These are phyloP conservation scores for Boletus speciosus DNA, from an alignment of 768 basidiomycete species.

Conservation along the genomic window DNA sequence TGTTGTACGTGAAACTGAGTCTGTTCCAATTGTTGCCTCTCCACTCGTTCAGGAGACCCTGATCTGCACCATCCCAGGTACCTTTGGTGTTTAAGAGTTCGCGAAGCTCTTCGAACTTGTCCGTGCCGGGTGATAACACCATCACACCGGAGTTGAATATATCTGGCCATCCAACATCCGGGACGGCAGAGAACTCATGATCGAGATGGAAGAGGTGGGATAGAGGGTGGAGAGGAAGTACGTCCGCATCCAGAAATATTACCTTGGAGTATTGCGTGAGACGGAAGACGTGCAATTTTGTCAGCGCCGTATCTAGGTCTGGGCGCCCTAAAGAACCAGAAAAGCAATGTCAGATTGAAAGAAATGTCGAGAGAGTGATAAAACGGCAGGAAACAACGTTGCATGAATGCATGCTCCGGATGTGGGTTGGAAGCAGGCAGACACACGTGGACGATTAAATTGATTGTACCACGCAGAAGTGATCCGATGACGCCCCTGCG, in stretches of 20 bases:
- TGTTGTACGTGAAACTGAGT: conserved; percentile 97
- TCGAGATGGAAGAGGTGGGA: conserved; percentile 87
- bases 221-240: conserved; percentile 82
- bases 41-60: conserved; percentile 97
- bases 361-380: conserved; percentile 6
- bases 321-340: conserved; percentile 67
- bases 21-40: conserved; percentile 82
- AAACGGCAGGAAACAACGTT: conserved; percentile 20
- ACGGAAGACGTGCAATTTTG: conserved; percentile 95
- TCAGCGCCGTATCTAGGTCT: conserved; percentile 90
- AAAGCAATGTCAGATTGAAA: conserved; percentile 10
- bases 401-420: conserved; percentile 9
- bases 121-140: conserved; percentile 76
- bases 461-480: conserved; percentile 6
- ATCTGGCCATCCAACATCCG: conserved; percentile 99
- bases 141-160: conserved; percentile 98
- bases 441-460: conserved; percentile 10
- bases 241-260: conserved; percentile 90
- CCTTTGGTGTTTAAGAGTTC: conserved; percentile 73
- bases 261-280: conserved; percentile 82
- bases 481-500: not conserved
- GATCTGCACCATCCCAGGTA: conserved; percentile 98
- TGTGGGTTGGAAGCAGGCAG: conserved; percentile 1
- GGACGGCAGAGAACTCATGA: conserved; percentile 86
- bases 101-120: conserved; percentile 76